Base-by-base conservation (phyloP, 169 alveolate species). In the Babesia ovis region DNA sequence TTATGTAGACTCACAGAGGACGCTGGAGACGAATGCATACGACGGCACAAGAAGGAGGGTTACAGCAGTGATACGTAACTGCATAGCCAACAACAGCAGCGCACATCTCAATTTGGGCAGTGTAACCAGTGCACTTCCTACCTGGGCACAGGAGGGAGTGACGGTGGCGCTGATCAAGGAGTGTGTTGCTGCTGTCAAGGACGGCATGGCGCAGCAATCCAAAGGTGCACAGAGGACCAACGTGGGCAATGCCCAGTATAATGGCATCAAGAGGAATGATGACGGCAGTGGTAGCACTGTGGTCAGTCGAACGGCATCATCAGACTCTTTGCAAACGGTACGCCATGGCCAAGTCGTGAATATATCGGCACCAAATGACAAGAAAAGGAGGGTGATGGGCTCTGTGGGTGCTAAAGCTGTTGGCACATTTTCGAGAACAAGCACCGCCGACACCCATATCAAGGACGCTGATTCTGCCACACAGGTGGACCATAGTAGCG, bases 1-100 rank as follows among this genome's bases (percentile, higher is more conserved):
- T n/a, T 94, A 90, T 87, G 95, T 89, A 86, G 97, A 93, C 67
- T 76, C 94, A 23, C 85, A 91, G 39, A 81, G 90, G 23, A 92
- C 89, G 34, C 90, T 88, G 23, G 93, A 92, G 53, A 85, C 91
- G 35, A 85, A 58, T 23, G 60, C 59, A 71, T 84, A 77, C 48
- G 74, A 79, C 56, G 81, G 73, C 22, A 67, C 71, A 37, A 85
- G 79, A n/a, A 59, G 77, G 61, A 85, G 89, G 23, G 89, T 64
- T 11, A 61, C 55, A 50, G 77, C 72, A 45, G 84, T 68, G 35
- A 53, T 73, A 31, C 66, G 74, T 18, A 58, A 35, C 9, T 66
- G 66, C 29, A 34, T 79, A 20, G 82, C 84, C 18, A 72, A 83
- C 37, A 79, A 77, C 70, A 76, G 81, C 42, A 83, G 71, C 34